These are phyloP conservation scores for Patellaria atrata DNA, from an alignment of 495 filamentous ascomycete genomes.

Conservation along the genomic window DNA sequence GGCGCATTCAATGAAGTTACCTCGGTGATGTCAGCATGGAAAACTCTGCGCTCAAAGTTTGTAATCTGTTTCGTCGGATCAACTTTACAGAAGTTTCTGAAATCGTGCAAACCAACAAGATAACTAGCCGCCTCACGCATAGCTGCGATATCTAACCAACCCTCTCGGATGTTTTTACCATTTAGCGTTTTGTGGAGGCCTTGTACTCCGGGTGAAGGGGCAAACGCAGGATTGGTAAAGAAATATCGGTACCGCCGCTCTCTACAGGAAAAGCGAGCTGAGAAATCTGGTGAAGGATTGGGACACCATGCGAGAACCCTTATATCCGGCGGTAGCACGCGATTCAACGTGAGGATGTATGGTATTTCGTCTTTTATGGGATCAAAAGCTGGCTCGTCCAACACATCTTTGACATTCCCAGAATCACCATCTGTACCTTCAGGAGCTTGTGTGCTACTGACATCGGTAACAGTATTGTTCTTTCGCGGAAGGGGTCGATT, in stretches of 20 bases:
- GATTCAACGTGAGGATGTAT: slow-evolving; percentile 70
- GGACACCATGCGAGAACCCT: slow-evolving; percentile 88
- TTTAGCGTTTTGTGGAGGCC: slow-evolving; percentile 26
- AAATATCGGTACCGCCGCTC: slow-evolving; percentile 88
- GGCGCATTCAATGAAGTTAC: slow-evolving; percentile 25
- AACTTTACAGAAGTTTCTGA: slow-evolving; percentile 91
- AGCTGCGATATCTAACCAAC: slow-evolving; percentile 64
- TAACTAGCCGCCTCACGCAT: slow-evolving; percentile 71
- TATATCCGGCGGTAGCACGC: slow-evolving; percentile 78
- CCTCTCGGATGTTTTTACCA: slow-evolving; percentile 20
- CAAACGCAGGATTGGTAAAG: slow-evolving; percentile 85
- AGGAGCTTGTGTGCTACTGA: neutral
- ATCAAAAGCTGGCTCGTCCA: slow-evolving; percentile 40
- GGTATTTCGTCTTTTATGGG: slow-evolving; percentile 66
- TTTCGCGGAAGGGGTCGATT: slow-evolving; percentile 39
- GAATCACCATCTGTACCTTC: neutral
- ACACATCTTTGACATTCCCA: slow-evolving; percentile 1
- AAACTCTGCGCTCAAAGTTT: slow-evolving; percentile 65
- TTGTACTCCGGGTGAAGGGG: slow-evolving; percentile 37
- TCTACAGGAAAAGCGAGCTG: slow-evolving; percentile 83
- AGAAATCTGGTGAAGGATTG: slow-evolving; percentile 59
- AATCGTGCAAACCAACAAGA: slow-evolving; percentile 78
- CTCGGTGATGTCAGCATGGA: slow-evolving; percentile 58
- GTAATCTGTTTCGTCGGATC: slow-evolving; percentile 74
- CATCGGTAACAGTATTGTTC: neutral